phyloP scores from a whole-genome alignment of 176 grass and related monocot species.

The Phoenix roebelenii region DNA sequence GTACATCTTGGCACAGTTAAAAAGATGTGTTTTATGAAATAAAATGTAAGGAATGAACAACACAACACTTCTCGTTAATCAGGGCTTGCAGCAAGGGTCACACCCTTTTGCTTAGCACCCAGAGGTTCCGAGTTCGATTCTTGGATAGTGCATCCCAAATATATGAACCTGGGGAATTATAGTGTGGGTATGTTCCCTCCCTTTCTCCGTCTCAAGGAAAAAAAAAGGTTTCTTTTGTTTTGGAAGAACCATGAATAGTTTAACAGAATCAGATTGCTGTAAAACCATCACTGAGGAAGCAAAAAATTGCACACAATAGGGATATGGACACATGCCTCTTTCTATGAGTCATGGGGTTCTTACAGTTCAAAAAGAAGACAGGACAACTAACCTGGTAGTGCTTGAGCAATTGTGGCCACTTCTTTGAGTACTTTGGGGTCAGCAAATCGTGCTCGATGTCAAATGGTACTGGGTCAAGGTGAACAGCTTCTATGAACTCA shows the following conservation, averaged over 20 bases:
- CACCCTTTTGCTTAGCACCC: no score
- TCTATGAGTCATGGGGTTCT: no score
- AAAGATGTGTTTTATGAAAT: no score
- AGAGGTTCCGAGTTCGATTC: no score
- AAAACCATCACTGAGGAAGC: background rate
- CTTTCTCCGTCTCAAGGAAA: no score
- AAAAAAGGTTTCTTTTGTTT: no score
- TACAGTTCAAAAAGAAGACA: background rate
- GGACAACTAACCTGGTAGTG: conserved; percentile 57
- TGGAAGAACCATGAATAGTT: no score
- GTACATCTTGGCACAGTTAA: background rate
- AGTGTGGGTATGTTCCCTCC: no score
- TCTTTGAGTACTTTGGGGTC: conserved; percentile 79
- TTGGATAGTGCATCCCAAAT: no score
- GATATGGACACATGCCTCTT: background rate
- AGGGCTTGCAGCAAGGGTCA: no score
- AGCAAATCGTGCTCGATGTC: conserved; percentile 74
- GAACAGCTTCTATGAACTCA: conserved; percentile 61
- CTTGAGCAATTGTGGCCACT: conserved; percentile 69
- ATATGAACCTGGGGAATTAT: no score
- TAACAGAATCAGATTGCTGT: background rate
- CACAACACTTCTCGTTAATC: no score
- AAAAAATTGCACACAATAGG: background rate
- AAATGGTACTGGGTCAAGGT: conserved; percentile 62
- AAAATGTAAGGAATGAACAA: background rate